Conservation (phyloP, 331 rosid species). For the Prunus yedoensis region DNA sequence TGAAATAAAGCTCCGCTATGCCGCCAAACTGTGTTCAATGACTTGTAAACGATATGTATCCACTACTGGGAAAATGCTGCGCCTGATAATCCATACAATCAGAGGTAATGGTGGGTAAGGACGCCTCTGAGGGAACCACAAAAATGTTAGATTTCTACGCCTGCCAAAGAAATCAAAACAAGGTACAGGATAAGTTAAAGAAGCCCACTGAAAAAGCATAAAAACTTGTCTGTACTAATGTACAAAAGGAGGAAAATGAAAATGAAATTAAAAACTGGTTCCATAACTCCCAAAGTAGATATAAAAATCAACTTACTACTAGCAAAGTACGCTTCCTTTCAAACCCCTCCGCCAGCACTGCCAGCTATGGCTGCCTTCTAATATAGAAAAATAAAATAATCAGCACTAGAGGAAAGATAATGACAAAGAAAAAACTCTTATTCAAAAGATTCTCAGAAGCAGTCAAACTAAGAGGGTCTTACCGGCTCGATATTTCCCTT, state of each 20-base stretch:
- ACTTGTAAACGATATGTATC: constrained; percentile 30
- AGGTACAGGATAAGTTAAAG: constrained; percentile 1
- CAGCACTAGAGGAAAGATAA: constrained; percentile 24
- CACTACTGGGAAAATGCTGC: constrained; percentile 33
- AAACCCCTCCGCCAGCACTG: constrained; percentile 62
- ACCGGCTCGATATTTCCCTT: constrained; percentile 61
- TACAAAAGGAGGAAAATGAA: no score
- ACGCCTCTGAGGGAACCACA: constrained; percentile 44
- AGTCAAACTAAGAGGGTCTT: constrained; percentile 22
- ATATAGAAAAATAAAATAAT: constrained; percentile 29
- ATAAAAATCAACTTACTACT: constrained; percentile 44
- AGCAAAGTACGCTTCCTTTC: constrained; percentile 30
- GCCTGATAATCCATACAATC: constrained; percentile 31
- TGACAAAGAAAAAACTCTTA: background rate
- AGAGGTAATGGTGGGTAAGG: constrained; percentile 32
- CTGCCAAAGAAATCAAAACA: constrained; percentile 41
- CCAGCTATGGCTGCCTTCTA: constrained; percentile 63
- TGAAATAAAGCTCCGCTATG: constrained; percentile 29
- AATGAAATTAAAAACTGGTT: background rate
- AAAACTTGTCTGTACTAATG: no score
- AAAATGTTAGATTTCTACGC: constrained; percentile 45
- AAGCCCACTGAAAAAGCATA: background rate
- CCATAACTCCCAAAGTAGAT: background rate
- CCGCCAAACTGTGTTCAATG: constrained; percentile 22
- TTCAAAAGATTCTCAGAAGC: background rate